These are phyloP conservation scores for Talaromyces sp. DNA, from an alignment of 2,329 filamentous ascomycete species.

Conservation along the genomic window DNA sequence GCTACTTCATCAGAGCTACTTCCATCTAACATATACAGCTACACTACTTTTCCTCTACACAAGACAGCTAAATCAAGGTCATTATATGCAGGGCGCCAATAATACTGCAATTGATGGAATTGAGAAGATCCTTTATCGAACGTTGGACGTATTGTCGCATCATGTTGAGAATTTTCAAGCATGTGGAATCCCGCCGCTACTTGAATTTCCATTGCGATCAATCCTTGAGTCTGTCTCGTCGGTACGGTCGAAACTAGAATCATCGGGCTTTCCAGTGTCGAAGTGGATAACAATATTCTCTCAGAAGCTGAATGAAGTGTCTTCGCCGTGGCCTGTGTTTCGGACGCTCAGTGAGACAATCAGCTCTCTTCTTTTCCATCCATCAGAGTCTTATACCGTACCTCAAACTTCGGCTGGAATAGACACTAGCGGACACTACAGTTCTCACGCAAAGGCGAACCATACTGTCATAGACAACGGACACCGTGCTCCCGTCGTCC, in stretches of 20 bases:
- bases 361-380: constrained; percentile 27
- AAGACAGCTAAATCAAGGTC: constrained; percentile 32
- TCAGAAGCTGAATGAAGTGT: constrained; percentile 28
- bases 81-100: constrained; percentile 30
- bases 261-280: constrained; percentile 33
- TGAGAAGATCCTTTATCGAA: constrained; percentile 37
- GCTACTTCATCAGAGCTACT: constrained; percentile 40
- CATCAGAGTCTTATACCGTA: constrained; percentile 1
- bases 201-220: constrained; percentile 36
- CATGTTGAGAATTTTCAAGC: constrained; percentile 38
- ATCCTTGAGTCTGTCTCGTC: constrained; percentile 35
- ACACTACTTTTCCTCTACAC: constrained; percentile 37
- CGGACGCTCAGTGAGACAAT: constrained; percentile 30
- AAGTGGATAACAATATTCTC: constrained; percentile 35
- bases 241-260: constrained; percentile 29
- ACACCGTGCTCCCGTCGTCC: background rate
- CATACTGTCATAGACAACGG: background rate
- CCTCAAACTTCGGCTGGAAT: background rate
- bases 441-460: constrained; percentile 2
- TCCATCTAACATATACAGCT: constrained; percentile 36
- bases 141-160: constrained; percentile 34
- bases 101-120: constrained; percentile 35
- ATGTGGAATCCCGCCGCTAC: constrained; percentile 38
- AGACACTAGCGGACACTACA: background rate
- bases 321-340: constrained; percentile 35